phyloP scores from a whole-genome alignment of 176 grass and related monocot species.

The Cenchrus fungigraminus region DNA sequence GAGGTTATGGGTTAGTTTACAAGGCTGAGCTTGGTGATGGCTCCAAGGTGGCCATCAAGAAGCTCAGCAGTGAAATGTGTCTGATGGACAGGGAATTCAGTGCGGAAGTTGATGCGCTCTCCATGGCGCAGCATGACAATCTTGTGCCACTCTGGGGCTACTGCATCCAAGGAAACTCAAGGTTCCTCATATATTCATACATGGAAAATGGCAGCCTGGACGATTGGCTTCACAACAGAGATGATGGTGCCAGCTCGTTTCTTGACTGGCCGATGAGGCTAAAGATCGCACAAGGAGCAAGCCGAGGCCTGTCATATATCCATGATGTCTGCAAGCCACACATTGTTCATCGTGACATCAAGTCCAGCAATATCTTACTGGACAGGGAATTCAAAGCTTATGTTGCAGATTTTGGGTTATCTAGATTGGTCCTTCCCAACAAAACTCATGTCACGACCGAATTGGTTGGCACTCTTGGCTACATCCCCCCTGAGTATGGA shows the following conservation, averaged over 20 bases:
- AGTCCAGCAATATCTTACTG: conserved; percentile 81
- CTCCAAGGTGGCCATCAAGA: conserved; percentile 61
- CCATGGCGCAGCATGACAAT: conserved; percentile 62
- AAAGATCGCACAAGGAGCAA: conserved; percentile 64
- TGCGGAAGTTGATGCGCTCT: conserved; percentile 64
- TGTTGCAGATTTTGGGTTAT: conserved; percentile 73
- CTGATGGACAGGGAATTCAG: conserved; percentile 66
- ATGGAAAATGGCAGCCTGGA: conserved; percentile 92
- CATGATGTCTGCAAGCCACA: conserved; percentile 69
- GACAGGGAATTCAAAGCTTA: conserved; percentile 68
- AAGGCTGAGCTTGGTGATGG: conserved; percentile 57
- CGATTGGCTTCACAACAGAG: conserved; percentile 83
- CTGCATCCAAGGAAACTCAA: conserved; percentile 58
- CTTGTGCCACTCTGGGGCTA: conserved; percentile 75
- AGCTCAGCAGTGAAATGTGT: conserved; percentile 54
- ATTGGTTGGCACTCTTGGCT: conserved; percentile 70
- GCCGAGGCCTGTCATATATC: conserved; percentile 57
- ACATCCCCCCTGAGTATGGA: conserved; percentile 83
- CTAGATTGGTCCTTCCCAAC: conserved; percentile 69
- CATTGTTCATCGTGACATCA: conserved; percentile 87
- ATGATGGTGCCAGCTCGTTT: conserved; percentile 12
- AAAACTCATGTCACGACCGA: conserved; percentile 80
- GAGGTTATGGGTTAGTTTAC: conserved; percentile 79
- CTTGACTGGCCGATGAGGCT: conserved; percentile 67
- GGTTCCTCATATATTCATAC: conserved; percentile 72